Percentiles rank a stretch among this genome's conserved stretches.
These are phyloP conservation scores for Ustilago esculenta DNA, from an alignment of 1,284 basidiomycete species.

Conservation along the genomic window DNA sequence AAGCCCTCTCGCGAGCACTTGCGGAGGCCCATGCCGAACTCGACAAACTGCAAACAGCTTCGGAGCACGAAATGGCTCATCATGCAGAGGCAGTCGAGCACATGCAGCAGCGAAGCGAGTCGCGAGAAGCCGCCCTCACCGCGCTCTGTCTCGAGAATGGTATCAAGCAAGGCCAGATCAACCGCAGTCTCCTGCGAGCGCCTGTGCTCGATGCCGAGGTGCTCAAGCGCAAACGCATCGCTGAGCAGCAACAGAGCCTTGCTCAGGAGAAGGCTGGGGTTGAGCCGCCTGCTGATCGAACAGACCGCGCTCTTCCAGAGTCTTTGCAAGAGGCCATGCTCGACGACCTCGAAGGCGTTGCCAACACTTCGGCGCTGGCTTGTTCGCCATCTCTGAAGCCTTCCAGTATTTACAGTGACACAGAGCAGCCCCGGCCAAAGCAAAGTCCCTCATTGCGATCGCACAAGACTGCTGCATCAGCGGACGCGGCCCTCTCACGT, in stretches of 20 bases:
- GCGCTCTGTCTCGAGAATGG: conserved; percentile 46
- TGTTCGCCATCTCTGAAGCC: conserved; percentile 32
- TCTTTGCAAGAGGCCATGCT: conserved; percentile 63
- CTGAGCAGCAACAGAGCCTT: conserved; percentile 34
- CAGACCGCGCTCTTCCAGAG: conserved; percentile 41
- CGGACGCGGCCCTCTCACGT: conserved; percentile 10
- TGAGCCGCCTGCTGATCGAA: conserved; percentile 14
- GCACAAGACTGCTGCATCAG: conserved; percentile 18
- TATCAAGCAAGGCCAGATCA: conserved; percentile 52
- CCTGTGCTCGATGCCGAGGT: conserved; percentile 46
- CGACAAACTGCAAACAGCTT: conserved; percentile 12
- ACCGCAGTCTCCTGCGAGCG: conserved; percentile 44
- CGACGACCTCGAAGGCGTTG: conserved; percentile 49
- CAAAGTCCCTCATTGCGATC: conserved; percentile 34
- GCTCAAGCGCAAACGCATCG: conserved; percentile 39
- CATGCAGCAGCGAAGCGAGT: conserved; percentile 38
- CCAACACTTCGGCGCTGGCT: conserved; percentile 14
- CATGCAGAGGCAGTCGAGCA: conserved; percentile 33
- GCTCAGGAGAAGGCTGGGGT: conserved; percentile 24
- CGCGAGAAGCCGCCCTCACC: conserved; percentile 43
- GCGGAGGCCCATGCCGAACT: conserved; percentile 27
- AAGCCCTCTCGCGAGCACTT: conserved; percentile 33
- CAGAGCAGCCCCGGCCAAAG: background rate
- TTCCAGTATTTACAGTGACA: conserved; percentile 20
- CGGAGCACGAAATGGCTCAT: conserved; percentile 14